Evolutionary conservation across 2,329 filamentous ascomycete genomes (phyloP), one percentile per base, ranked within the genome.

Genomic region (Penicillium aurantiogriseum): DNA sequence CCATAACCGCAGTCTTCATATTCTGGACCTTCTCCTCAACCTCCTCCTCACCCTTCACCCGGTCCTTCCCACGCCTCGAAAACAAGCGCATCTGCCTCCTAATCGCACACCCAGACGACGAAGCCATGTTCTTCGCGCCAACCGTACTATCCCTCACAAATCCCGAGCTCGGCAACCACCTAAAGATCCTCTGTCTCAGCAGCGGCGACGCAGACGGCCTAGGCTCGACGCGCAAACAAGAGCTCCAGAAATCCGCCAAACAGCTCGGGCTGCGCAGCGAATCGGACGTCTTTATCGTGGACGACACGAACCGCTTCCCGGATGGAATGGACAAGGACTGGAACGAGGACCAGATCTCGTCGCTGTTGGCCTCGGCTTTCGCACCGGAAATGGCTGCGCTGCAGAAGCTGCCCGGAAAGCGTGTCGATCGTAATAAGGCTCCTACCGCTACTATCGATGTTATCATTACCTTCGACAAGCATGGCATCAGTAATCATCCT

Each of bases 71-170:
- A 4, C 83, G 79, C 44, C 79, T 97, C 62, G 81, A 81, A 66
- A 88, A 91, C 79, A 95, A 96, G 82, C 87, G 90, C 69, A 91
- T 99, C 71, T 89, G 90, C 72, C 84, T 99, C 53, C 81, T 99
- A 54, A 97, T 99, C 69, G 94, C 94, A 23, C 94, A 99, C 77
- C 94, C 94, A 0, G 94, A 99, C 76, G 94, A 99, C 70, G 94
- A 99, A 80, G 94, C 93, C 74, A 99, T 99, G 94, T 99, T 99
- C 82, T 99, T 99, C 77, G 87, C 92, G 62, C 94, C 94, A 0
- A 90, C 91, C 0, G 81, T 97, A 15, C 82, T 95, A 67, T 87
- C 90, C n/a, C 83, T 99, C 57, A 93, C 92, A 19, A 81, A 84
- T 15, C 91, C 91, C 4, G 85, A 87, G 58, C 81, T 88, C 21